Evolutionary conservation across 805 yeast species (phyloP).

Genomic region (Candida rishiriensis): DNA sequence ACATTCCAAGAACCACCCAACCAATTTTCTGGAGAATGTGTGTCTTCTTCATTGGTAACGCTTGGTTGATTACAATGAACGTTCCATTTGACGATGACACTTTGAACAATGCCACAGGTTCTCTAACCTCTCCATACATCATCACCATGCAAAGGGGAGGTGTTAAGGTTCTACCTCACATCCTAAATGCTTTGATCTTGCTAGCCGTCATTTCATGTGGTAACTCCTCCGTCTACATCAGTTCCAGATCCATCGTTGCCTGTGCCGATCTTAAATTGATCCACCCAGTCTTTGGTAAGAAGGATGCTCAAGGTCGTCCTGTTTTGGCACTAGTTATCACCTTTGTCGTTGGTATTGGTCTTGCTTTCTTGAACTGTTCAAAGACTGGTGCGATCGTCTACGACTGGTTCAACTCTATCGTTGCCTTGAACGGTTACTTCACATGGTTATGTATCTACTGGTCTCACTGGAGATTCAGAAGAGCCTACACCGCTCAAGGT

Average conservation of each 20-base stretch:
- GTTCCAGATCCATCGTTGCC: conserved; percentile 54
- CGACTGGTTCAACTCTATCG: conserved; percentile 59
- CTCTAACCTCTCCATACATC: conserved; percentile 66
- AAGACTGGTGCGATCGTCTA: conserved; percentile 52
- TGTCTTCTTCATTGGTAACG: conserved; percentile 43
- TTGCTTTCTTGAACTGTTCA: conserved; percentile 63
- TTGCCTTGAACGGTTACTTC: conserved; percentile 57
- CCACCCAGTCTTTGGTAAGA: conserved; percentile 52
- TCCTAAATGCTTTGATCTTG: conserved; percentile 56
- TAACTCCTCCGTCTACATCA: conserved; percentile 51
- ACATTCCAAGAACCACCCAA: conserved; percentile 53
- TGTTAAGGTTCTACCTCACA: conserved; percentile 52
- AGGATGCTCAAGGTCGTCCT: conserved; percentile 59
- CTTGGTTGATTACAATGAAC: conserved; percentile 51
- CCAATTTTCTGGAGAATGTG: conserved; percentile 53
- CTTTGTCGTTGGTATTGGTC: conserved; percentile 46
- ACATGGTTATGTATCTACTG: conserved; percentile 60
- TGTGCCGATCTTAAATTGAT: conserved; percentile 55
- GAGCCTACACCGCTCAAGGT: conserved; percentile 53
- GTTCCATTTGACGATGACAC: conserved; percentile 52
- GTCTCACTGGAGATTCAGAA: conserved; percentile 55
- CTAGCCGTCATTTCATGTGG: conserved; percentile 54
- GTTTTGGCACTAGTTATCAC: conserved; percentile 49
- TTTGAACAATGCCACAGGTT: conserved; percentile 40
- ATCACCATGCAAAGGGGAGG: conserved; percentile 51